Evolutionary conservation across 2,329 filamentous ascomycete genomes (phyloP), one percentile per base, ranked within the genome.

Genomic region (Ceratocystis smalleyi): DNA sequence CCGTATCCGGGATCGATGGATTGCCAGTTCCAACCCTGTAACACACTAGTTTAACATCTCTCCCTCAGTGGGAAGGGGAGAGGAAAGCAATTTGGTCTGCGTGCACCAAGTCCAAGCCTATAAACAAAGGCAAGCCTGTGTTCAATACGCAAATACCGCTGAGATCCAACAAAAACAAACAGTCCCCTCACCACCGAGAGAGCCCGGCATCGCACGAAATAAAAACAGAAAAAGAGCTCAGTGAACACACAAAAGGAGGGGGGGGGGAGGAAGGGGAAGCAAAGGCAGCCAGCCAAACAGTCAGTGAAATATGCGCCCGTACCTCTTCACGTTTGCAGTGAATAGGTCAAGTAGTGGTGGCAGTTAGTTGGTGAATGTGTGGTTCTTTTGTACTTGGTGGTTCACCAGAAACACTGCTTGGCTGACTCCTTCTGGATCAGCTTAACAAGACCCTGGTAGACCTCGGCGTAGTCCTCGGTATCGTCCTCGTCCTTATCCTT

Each of bases 391-490:
- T 64, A 12, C 40, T 22, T n/a, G 3, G 17, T 24, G 15, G 10
- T 57, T 65, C 65, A 67, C 75, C 77, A 77, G 71, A 79, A 78
- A 67, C 75, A 76, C 75, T 84, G 80, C 75, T 80, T 83, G 69
- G 76, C 74, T 70, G 77, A 78, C 78, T 86, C 82, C 77, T 86
- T 86, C 76, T 85, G 79, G 64, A 83, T 79, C 61, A 84, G 76
- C 78, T 86, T 86, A 69, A 83, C 79, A 65, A 87, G 76, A 65
- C 85, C 81, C 72, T 82, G 80, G 74, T 86, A 87, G 57, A 78
- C 77, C 71, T 86, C 83, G 68, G 76, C 77, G 70, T 85, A 87
- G 68, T 83, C 82, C 74, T 83, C 82, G 55, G 75, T 79, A 43
- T 78, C 79, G 59, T 77, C 78, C 69, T 79, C 79, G 49, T 74